A percentile compares a stretch with the other conserved stretches of the same genome.
Conservation (phyloP, 805 yeast species). For the Teunomyces barrocoloradensis region DNA sequence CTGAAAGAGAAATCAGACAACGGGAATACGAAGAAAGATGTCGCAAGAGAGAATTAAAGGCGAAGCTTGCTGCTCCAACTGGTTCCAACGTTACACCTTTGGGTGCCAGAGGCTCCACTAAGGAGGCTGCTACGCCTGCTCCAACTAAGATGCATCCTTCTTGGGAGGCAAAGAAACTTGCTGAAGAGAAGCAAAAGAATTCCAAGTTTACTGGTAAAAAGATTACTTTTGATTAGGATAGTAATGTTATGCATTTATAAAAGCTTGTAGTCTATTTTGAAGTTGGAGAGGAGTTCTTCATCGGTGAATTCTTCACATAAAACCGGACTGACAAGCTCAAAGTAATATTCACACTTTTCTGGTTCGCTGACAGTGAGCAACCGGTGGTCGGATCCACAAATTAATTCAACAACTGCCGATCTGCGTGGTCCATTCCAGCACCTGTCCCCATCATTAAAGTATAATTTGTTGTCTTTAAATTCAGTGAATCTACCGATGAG, state of each 20-base stretch:
- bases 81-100: conserved; percentile 41
- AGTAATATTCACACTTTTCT: conserved; percentile 77
- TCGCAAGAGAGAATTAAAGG: conserved; percentile 60
- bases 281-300: conserved; percentile 22
- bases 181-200: conserved; percentile 62
- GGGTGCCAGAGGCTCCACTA: conserved; percentile 28
- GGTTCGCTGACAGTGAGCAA: conserved; percentile 78
- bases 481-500: conserved; percentile 48
- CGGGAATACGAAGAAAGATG: conserved; percentile 71
- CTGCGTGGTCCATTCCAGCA: conserved; percentile 97
- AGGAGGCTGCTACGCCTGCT: conserved; percentile 5
- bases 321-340: conserved; percentile 48
- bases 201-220: conserved; percentile 83
- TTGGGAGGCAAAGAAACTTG: conserved; percentile 87
- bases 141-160: conserved; percentile 75
- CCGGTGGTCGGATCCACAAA: conserved; percentile 61
- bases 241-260: conserved; percentile 11
- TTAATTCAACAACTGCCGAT: conserved; percentile 58
- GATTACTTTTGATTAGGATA: conserved; percentile 58
- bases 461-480: conserved; percentile 28
- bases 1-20: conserved; percentile 59
- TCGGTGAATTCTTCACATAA: conserved; percentile 39
- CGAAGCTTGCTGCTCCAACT: conserved; percentile 33
- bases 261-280: conserved; percentile 24
- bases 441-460: conserved; percentile 62